Percentiles rank a stretch among this genome's conserved stretches.
These are phyloP conservation scores for Wickerhamomyces sp. DNA, from an alignment of 1,139 yeast species.

Conservation along the genomic window DNA sequence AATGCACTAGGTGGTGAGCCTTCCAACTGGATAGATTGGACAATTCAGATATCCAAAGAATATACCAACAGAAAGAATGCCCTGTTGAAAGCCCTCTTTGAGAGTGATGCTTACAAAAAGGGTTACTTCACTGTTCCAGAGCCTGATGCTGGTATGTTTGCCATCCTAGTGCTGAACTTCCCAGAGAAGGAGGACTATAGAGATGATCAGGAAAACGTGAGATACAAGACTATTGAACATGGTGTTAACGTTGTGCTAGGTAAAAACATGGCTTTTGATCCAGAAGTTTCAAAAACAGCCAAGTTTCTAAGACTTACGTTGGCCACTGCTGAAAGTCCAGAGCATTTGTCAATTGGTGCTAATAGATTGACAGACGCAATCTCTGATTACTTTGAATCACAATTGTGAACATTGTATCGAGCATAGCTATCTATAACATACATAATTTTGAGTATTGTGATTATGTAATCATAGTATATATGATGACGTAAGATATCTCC, in stretches of 20 bases:
- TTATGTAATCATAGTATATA: too few species aligned
- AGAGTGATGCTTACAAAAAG: slow-evolving; percentile 31
- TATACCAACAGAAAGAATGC: slow-evolving; percentile 55
- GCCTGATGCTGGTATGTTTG: slow-evolving; percentile 80
- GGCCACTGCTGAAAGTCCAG: slow-evolving; percentile 43
- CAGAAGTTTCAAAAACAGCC: slow-evolving; percentile 26
- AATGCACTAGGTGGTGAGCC: slow-evolving; percentile 31
- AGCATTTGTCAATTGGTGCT: slow-evolving; percentile 43
- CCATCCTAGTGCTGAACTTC: slow-evolving; percentile 44
- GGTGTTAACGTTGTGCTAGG: slow-evolving; percentile 52
- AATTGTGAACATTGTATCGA: too few species aligned
- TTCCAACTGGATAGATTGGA: slow-evolving; percentile 40
- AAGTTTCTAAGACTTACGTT: slow-evolving; percentile 49
- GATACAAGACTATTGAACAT: slow-evolving; percentile 23
- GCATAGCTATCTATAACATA: too few species aligned
- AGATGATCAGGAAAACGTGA: slow-evolving; percentile 28
- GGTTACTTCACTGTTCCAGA: slow-evolving; percentile 43
- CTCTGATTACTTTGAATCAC: slow-evolving; percentile 37
- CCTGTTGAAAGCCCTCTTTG: slow-evolving; percentile 32
- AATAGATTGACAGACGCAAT: slow-evolving; percentile 41
- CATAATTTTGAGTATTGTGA: too few species aligned
- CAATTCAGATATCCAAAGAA: slow-evolving; percentile 49
- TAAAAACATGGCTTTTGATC: slow-evolving; percentile 43
- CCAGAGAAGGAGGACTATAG: slow-evolving; percentile 36
- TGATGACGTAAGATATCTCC: too few species aligned